Percentiles rank a stretch among this genome's conserved stretches.
Conservation (phyloP, 1,139 yeast species). For the Maudiozyma humilis region DNA sequence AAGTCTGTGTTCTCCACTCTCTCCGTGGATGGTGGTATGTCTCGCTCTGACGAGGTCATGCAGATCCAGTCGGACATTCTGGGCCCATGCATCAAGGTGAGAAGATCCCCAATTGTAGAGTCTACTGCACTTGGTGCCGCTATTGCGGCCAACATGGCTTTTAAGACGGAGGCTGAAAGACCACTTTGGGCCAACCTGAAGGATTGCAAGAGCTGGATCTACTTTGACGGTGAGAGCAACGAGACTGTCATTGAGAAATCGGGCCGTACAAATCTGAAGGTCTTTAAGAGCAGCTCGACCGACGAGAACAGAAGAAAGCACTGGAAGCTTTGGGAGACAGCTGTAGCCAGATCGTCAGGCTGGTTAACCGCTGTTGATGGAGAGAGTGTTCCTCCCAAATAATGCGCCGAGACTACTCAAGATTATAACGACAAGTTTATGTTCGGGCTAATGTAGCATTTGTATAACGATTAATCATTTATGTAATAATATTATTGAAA, state of each 20-base stretch:
- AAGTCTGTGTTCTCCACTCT: constrained; percentile 45
- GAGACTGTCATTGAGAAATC: constrained; percentile 17
- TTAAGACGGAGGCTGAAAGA: constrained; percentile 43
- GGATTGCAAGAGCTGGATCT: constrained; percentile 42
- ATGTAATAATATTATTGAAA: background rate
- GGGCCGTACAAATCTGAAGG: constrained; percentile 16
- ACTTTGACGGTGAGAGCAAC: constrained; percentile 29
- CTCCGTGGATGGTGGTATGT: constrained; percentile 94
- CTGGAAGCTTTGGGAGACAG: constrained; percentile 78
- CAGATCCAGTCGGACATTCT: constrained; percentile 89
- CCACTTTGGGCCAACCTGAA: constrained; percentile 69
- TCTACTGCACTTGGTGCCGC: constrained; percentile 97
- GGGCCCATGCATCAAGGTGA: constrained; percentile 77
- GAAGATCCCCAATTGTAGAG: constrained; percentile 75
- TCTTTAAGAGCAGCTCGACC: constrained; percentile 51
- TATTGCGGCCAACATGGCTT: constrained; percentile 83
- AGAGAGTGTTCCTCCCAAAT: no score
- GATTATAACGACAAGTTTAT: no score
- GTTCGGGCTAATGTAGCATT: no score
- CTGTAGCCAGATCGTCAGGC: constrained; percentile 66
- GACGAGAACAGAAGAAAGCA: constrained; percentile 53
- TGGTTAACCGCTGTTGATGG: constrained; percentile 48
- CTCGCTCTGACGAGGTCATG: constrained; percentile 84
- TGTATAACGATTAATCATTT: no score
- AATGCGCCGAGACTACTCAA: no score